These are phyloP conservation scores for Ogataea chonburiensis DNA, from an alignment of 805 yeast genomes.

Conservation along the genomic window DNA sequence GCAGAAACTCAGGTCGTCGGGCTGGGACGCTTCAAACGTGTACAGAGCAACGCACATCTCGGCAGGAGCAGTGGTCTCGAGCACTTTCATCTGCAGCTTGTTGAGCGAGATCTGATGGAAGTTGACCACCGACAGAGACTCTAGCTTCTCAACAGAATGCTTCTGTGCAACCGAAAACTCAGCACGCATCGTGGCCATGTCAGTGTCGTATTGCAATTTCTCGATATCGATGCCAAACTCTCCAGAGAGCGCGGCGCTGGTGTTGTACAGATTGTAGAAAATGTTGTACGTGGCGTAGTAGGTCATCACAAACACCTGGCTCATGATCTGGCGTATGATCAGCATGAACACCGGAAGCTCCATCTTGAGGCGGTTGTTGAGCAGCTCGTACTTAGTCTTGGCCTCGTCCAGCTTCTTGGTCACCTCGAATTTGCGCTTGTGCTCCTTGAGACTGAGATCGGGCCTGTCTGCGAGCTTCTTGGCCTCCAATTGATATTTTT, in stretches of 20 bases:
- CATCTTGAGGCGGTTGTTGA: slow-evolving; percentile 40
- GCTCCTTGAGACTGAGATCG: slow-evolving; percentile 39
- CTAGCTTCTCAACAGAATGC: slow-evolving; percentile 8
- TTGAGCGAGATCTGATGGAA: slow-evolving; percentile 19
- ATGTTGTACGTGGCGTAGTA: slow-evolving; percentile 41
- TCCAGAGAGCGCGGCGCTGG: slow-evolving; percentile 8
- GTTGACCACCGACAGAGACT: slow-evolving; percentile 15
- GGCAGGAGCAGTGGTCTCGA: slow-evolving; percentile 16
- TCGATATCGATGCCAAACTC: slow-evolving; percentile 15
- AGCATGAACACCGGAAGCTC: slow-evolving; percentile 48
- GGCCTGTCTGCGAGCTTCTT: slow-evolving; percentile 22
- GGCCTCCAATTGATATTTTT: slow-evolving; percentile 21
- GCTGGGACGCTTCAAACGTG: slow-evolving; percentile 36
- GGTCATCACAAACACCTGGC: slow-evolving; percentile 33
- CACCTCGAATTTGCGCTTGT: slow-evolving; percentile 34
- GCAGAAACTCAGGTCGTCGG: slow-evolving; percentile 43
- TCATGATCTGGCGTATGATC: slow-evolving; percentile 33
- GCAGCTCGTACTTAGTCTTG: slow-evolving; percentile 37
- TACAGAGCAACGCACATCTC: slow-evolving; percentile 41
- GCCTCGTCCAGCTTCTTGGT: slow-evolving; percentile 32
- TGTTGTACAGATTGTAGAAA: slow-evolving; percentile 23
- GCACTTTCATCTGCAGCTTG: slow-evolving; percentile 18
- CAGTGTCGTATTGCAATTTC: slow-evolving; percentile 6
- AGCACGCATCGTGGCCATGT: slow-evolving; percentile 6
- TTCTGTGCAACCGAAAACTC: slow-evolving; percentile 13